Evolutionary conservation across 768 basidiomycete genomes (phyloP), one percentile per base, ranked within the genome.

Genomic region (Atractiella rhizophila): DNA sequence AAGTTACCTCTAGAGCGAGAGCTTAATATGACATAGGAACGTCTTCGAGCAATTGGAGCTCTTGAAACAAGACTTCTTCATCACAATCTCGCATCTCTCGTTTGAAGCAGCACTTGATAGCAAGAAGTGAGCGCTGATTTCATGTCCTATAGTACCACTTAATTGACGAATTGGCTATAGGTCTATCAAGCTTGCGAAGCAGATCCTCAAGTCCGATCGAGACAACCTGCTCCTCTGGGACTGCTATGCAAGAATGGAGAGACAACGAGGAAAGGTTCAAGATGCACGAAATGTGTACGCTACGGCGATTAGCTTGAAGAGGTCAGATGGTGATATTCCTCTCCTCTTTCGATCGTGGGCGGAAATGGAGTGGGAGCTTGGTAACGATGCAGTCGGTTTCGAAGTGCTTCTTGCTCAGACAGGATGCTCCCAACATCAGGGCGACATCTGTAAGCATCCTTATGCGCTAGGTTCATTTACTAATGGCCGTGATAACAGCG

Each of bases 181-280:
- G 4, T 57, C 61, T 4, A 45, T 57, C 44, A 60, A 61, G 43
- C 37, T 50, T 8, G 57, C 58, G n/a, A 62, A 61, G 42, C 32
- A 44, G 3, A 47, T 62, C 26, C 49, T 63, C 4, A 50, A 56
- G 1, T 28, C 40, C 18, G 49, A 57, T 23, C 56, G 59, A 0
- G 44, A 57, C 13, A 57, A 62, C 33, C 49, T 62, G n/a, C 35
- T 48, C 0, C 52, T 63, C 6, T 64, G 62, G 60, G 56, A 62
- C 36, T 58, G 52, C 1, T 63, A 62, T 48, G 62, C 62, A 11
- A 47, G 57, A 2, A 56, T 59, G 30, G 51, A 60, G 39, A 44
- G 54, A 1, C 56, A 56, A 18, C 46, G 57, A n/a, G 56, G 55
- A 21, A 60, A 59, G 28, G 13, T 57, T n/a, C 39, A 42, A 7